Base-by-base conservation (phyloP, 108 stramenopile genomes). In the Chaetoceros muelleri region DNA sequence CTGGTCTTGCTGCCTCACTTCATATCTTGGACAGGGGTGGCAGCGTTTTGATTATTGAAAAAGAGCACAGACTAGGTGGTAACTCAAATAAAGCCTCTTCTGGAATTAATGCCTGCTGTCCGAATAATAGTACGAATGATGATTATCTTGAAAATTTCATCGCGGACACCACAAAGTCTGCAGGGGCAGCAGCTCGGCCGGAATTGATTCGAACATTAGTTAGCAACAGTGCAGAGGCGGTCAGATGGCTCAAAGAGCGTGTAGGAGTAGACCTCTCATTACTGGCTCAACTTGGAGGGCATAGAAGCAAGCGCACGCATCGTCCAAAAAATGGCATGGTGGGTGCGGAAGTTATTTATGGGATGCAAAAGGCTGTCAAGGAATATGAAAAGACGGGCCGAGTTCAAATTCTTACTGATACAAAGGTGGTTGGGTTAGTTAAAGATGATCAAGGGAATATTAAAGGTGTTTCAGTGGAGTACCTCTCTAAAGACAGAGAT, bases 41-140 rank as follows among this genome's bases (percentile, higher is more conserved):
- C 10, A 69, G 65, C 34, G 94, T 95, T 7, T 58, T 82, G 24
- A 64, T 95, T 52, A 47, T 95, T 10, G 94, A 95, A 61, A 95
- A 95, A 60, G 87, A 92, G 28, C 84, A 84, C 60, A 64, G 79
- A 24, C 58, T 91, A 58, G 94, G 94, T 29, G 94, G 94, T 5
- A 95, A 95, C 57, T 92, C 90, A 54, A 92, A 90, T 76, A 95
- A 95, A 64, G 94, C 94, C 3, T 88, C 86, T 19, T 86, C 84
- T 16, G 94, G 94, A 2, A 93, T 93, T 59, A 93, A 93, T 60
- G 88, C 82, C n/a, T 91, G 79, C 64, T 82, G 80, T 58, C 85
- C 84, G 0, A 65, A 80, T 31, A 79, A 84, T 46, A 59, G 73
- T 20, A 79, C 75, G 2, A 72, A 71, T 52, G 66, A 64, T 31